Evolutionary conservation across 768 basidiomycete species (phyloP), one percentile per base, ranked within the genome.

Genomic region (Termitomyces bulborhizus): DNA sequence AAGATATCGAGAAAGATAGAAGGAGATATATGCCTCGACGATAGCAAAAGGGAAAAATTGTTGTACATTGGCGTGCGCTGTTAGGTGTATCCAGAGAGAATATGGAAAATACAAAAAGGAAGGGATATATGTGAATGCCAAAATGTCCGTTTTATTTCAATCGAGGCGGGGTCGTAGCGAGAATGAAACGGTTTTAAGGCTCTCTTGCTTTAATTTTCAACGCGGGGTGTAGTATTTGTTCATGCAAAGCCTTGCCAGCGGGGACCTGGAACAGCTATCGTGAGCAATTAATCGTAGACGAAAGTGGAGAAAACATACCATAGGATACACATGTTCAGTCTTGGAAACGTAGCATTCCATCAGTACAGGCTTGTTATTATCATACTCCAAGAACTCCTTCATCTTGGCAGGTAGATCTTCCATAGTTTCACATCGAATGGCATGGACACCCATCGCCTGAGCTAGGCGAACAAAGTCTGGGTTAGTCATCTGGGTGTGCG

Each of bases 351-450:
- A 41, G 67, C 93, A 96, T 72, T 99, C 97, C 78, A 99, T 75
- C 59, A 99, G 70, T 41, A 98, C 81, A 3, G 97, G 97, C 71
- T 82, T 87, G 55, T 78, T 80, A 55, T 82, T 85, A 62, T 96
- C 90, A 68, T 95, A 96, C 74, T 95, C 95, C 60, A 99, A 77
- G 75, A 99, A 95, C 78, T 98, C 94, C 77, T 94, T 94, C 96
- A 99, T 98, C 80, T 90, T 97, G 36, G 81, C 83, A 0, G 93
- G 92, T 8, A 99, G 79, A 53, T 99, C 94, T 42, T 78, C 85
- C 1, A 78, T 67, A 29, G 66, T 80, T 48, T 75, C 71, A 68
- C 87, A 91, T 57, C 91, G 81, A 63, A 98, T 84, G 21, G 90
- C 95, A 64, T 97, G 93, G 27, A 95, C 90, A 51, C 86, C 82